Evolutionary conservation across 2,329 filamentous ascomycete species (phyloP).

Genomic region (Fusarium decemcellulare): DNA sequence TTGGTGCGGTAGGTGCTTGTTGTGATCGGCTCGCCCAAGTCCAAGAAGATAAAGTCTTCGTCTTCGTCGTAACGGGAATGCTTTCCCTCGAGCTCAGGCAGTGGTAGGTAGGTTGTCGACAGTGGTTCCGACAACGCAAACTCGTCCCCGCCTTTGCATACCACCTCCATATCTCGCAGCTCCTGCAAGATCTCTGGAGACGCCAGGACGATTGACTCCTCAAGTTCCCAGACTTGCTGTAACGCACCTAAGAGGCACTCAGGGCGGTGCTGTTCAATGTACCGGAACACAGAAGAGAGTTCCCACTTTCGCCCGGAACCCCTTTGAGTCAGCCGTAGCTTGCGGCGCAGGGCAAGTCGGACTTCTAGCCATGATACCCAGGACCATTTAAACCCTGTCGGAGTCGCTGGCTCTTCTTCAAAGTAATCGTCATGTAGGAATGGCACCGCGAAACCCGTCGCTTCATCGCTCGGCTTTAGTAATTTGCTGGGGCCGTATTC

Average conservation of each 20-base stretch:
- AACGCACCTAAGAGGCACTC: conserved; percentile 20
- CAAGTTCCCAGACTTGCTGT: conserved; percentile 16
- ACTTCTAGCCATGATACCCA: conserved; percentile 38
- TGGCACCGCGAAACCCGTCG: background rate
- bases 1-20: conserved; percentile 20
- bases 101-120: conserved; percentile 26
- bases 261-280: conserved; percentile 19
- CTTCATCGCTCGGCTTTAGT: background rate
- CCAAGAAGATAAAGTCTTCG: conserved; percentile 29
- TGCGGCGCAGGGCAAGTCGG: conserved; percentile 13
- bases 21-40: conserved; percentile 29
- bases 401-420: conserved; percentile 8
- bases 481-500: conserved; percentile 26
- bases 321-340: conserved; percentile 7
- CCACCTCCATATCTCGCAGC: conserved; percentile 21
- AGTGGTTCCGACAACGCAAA: conserved; percentile 1
- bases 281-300: conserved; percentile 19
- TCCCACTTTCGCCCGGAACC: background rate
- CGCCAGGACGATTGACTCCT: background rate
- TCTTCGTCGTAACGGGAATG: conserved; percentile 30
- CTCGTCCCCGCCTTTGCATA: conserved; percentile 20
- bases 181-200: conserved; percentile 15
- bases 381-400: conserved; percentile 1
- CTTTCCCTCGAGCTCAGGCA: conserved; percentile 37
- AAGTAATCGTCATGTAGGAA: conserved; percentile 32